Evolutionary conservation across 2,329 filamentous ascomycete species (phyloP).

Genomic region (Aureobasidium sp.): DNA sequence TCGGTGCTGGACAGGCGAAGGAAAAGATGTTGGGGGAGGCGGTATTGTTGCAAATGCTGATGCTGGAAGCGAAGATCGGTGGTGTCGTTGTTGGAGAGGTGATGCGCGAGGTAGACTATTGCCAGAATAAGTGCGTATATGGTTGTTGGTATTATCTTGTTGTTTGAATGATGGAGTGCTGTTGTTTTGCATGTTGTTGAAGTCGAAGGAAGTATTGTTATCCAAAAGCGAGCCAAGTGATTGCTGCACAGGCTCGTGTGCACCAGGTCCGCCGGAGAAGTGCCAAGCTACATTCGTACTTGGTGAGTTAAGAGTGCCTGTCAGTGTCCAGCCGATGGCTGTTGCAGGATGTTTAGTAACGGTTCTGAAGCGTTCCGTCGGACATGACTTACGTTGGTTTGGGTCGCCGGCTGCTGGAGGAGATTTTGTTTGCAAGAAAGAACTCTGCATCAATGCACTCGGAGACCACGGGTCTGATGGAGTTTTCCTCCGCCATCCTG

Average conservation of each 20-base stretch:
- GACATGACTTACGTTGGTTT: neutral
- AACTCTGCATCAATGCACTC: conserved; percentile 23
- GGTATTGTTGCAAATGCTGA: neutral
- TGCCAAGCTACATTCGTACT: conserved; percentile 76
- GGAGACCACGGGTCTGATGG: conserved; percentile 36
- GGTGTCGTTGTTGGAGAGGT: neutral
- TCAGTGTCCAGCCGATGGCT: conserved; percentile 79
- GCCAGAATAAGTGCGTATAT: conserved; percentile 8
- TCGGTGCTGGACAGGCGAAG: neutral
- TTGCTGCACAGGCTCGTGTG: conserved; percentile 20
- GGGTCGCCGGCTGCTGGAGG: neutral
- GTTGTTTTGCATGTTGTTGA: neutral
- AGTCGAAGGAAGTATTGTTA: neutral
- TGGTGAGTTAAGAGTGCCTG: conserved; percentile 77
- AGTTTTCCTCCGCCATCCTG: conserved; percentile 42
- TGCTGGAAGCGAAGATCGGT: conserved; percentile 4
- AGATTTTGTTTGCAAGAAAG: conserved; percentile 4
- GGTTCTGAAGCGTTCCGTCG: fast-evolving
- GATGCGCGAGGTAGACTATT: neutral
- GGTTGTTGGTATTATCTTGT: neutral
- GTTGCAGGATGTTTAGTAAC: neutral
- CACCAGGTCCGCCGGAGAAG: conserved; percentile 51
- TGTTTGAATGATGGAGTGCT: neutral
- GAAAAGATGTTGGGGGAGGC: neutral
- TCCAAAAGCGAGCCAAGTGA: conserved; percentile 17